Evolutionary conservation across 768 basidiomycete genomes (phyloP).

Genomic region (Phylloporus scabripes): DNA sequence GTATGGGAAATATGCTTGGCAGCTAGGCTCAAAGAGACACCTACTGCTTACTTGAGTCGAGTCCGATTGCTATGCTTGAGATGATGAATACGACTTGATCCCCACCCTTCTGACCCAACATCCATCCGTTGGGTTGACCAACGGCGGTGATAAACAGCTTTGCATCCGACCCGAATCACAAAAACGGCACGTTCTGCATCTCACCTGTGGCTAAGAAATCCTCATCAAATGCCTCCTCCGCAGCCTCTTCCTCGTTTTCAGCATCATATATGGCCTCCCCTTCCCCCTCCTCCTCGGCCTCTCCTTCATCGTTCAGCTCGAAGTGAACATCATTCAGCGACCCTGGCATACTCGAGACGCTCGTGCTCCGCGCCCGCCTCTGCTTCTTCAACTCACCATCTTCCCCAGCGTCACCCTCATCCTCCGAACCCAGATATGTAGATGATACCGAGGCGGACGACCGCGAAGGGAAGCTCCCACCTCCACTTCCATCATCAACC

Average conservation of each 20-base stretch:
- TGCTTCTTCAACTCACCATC: conserved; percentile 37
- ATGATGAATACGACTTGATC: background rate
- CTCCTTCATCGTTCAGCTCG: conserved; percentile 47
- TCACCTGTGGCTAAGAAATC: conserved; percentile 76
- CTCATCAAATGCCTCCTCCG: conserved; percentile 73
- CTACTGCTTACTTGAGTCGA: background rate
- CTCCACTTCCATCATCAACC: conserved; percentile 29
- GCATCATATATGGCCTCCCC: conserved; percentile 30
- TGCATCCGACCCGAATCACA: conserved; percentile 30
- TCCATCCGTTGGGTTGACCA: background rate
- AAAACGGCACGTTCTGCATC: conserved; percentile 73
- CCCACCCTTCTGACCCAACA: background rate
- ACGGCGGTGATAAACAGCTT: background rate
- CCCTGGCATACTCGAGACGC: conserved; percentile 84
- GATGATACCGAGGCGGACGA: conserved; percentile 42
- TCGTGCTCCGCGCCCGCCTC: conserved; percentile 46
- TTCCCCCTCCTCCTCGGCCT: conserved; percentile 26
- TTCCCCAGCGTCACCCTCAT: conserved; percentile 32
- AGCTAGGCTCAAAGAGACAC: background rate
- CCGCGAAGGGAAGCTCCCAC: conserved; percentile 50
- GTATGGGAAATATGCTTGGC: background rate
- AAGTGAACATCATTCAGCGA: conserved; percentile 63
- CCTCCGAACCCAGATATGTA: conserved; percentile 48
- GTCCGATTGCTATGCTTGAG: conserved; percentile 4
- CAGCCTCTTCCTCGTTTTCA: conserved; percentile 56